Evolutionary conservation across 1,284 basidiomycete species (phyloP), one percentile per base, ranked within the genome.

Genomic region (Hortiboletus rubellus): DNA sequence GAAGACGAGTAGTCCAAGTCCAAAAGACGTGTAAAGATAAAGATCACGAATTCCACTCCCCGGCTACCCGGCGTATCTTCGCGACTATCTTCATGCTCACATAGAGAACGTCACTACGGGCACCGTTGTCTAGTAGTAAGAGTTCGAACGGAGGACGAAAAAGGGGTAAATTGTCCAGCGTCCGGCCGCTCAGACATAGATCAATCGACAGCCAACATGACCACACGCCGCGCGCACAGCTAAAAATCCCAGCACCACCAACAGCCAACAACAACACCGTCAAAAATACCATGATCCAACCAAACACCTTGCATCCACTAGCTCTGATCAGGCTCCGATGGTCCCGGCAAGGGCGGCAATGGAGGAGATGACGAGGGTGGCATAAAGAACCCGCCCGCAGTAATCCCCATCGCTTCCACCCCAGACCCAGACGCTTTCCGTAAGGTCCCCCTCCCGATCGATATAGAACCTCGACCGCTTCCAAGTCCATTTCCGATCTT

Each of bases 301-400:
- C 12, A 49, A 22, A 48, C 3, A 18, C 17, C 42, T 33, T 10
- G 22, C n/a, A 5, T 5, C 17, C 7, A 54, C 42, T 46, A 65
- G 3, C 65, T 52, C 24, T 46, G 46, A 22, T 55, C 47, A 22
- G 40, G 9, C 14, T 54, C 55, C 31, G 27, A 44, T 30, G 47
- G 30, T 7, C 33, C 34, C 2, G 36, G 10, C 30, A 24, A 38
- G 12, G 46, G 43, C 1, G 60, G 55, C 3, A 66, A 70, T 51
- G 76, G 73, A 24, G 76, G 74, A 2, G 69, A 71, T 42, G 71
- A 66, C 34, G 67, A 66, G 2, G 86, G 84, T 2, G 86, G 76
- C n/a, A 78, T 75, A 68, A 91, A 91, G 67, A 91, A 91, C 1
- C 89, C 89, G 36, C 77, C 79, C 33, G 87, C 89, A 33, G 85